phyloP scores from a whole-genome alignment of 257 asterid genomes.

The Solanum okadae region DNA sequence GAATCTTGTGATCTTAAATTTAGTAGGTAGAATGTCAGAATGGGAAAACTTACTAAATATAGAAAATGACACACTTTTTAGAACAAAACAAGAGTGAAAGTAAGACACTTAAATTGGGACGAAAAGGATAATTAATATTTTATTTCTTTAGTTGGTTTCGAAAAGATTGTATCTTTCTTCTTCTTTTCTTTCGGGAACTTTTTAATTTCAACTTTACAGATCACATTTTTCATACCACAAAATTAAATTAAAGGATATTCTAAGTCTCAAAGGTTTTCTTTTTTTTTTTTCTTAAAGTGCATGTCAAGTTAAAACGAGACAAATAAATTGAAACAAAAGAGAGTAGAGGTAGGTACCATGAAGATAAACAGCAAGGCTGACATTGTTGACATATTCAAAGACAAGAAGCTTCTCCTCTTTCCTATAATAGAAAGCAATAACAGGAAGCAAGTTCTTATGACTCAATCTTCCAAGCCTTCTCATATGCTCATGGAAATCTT shows the following conservation, averaged over 20 bases:
- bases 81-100: neutral
- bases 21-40: neutral
- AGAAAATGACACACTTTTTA: neutral
- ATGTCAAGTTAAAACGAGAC: neutral
- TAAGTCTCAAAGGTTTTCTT: neutral
- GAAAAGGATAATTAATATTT: neutral
- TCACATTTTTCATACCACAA: neutral
- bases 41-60: neutral
- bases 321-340: neutral
- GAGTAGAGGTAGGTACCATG: slow-evolving; percentile 40
- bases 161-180: neutral
- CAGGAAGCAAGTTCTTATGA: slow-evolving; percentile 60
- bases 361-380: slow-evolving; percentile 71
- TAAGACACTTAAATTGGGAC: neutral
- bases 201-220: neutral
- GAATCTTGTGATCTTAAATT: neutral
- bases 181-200: neutral
- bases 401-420: slow-evolving; percentile 92
- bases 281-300: neutral
- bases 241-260: neutral
- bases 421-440: slow-evolving; percentile 70
- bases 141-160: neutral
- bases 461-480: slow-evolving; percentile 65
- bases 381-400: slow-evolving; percentile 37
- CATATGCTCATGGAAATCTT: slow-evolving; percentile 89